Conservation (phyloP, 306 rosid genomes). For the Pueraria montana region DNA sequence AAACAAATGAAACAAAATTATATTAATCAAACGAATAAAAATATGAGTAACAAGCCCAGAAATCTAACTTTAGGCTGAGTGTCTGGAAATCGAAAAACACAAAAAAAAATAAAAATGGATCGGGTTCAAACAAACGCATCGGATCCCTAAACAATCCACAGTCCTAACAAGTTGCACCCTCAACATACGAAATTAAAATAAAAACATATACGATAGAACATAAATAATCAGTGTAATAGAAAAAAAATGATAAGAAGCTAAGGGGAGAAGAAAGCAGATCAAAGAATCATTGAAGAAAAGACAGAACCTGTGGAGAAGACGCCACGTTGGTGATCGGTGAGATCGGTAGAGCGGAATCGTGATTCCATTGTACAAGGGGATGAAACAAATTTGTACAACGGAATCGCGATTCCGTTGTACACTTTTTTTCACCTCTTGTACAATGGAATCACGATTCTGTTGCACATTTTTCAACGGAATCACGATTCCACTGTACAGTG, state of each 20-base stretch:
- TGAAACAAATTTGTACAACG: no score
- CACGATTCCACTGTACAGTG: no score
- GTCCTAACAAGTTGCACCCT: neutral
- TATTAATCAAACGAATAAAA: neutral
- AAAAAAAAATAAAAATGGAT: neutral
- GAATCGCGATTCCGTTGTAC: no score
- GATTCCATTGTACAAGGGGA: neutral
- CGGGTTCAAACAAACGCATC: neutral
- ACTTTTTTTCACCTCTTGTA: no score
- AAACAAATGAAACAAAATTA: neutral
- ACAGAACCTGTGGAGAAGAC: conserved; percentile 35
- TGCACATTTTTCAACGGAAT: no score
- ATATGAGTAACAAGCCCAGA: neutral
- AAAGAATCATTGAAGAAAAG: neutral
- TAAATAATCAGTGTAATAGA: neutral
- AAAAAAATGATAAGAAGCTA: neutral
- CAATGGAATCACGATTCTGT: no score
- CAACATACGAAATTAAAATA: neutral
- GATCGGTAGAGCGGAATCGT: neutral
- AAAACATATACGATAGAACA: neutral
- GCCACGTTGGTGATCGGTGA: conserved; percentile 24
- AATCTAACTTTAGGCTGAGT: neutral
- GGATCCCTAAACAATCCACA: conserved; percentile 1
- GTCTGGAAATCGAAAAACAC: neutral
- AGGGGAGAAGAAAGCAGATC: neutral